Conservation (phyloP, 1,284 basidiomycete species). For the Marasmius oreades region DNA sequence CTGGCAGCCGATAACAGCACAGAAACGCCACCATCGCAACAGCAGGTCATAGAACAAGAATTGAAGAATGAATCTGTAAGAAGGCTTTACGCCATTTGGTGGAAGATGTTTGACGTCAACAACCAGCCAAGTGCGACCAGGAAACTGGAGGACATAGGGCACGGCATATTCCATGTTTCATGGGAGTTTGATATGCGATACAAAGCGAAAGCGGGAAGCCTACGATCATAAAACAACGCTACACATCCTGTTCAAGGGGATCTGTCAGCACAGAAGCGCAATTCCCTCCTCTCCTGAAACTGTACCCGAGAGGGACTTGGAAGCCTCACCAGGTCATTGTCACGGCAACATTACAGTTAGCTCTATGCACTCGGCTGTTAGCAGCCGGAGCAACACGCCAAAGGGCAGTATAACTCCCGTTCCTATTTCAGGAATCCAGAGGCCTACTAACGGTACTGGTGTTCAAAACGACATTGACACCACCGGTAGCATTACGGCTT, state of each 20-base stretch:
- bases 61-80: no score
- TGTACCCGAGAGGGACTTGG: not conserved
- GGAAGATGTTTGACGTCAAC: not conserved
- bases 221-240: not conserved
- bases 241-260: not conserved
- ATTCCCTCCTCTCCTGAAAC: slow-evolving; percentile 12
- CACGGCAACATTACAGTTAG: not conserved
- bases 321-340: not conserved
- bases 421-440: not conserved
- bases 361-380: not conserved
- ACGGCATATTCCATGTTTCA: not conserved
- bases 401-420: slow-evolving; percentile 1
- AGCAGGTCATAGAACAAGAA: no score
- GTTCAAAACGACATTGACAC: not conserved
- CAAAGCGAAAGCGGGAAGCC: not conserved
- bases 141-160: not conserved
- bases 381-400: not conserved
- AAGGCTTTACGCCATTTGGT: no score
- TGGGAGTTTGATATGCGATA: not conserved
- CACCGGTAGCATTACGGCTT: not conserved
- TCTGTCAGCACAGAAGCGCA: not conserved
- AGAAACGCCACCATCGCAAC: no score
- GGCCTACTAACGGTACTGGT: not conserved
- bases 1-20: no score
- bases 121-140: not conserved